Evolutionary conservation across 345 rosid genomes (phyloP), one percentile per base, ranked within the genome.

Genomic region (Citrus hindsii): DNA sequence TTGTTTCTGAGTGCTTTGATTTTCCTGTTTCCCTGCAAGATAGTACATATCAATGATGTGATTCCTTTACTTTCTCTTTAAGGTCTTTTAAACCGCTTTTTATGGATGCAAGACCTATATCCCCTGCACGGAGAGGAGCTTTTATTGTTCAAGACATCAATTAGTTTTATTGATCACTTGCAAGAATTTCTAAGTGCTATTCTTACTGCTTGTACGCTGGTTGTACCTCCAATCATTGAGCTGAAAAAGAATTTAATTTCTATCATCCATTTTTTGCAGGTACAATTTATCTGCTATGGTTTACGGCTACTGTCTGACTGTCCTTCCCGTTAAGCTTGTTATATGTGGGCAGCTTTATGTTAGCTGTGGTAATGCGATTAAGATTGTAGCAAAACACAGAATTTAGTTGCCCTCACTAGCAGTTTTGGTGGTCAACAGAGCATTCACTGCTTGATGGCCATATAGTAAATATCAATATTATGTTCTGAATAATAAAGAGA

Each of bases 11-110:
- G 69, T 33, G 25, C 10, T 40, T 28, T 64, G 13, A 63, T 67
- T 72, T 63, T 80, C 53, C 51, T 56, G 64, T 75, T 67, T n/a
- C 28, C 67, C 63, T 77, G 40, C 69, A 71, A 28, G 59, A 59
- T 69, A 67, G 69, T 76, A 30, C 25, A 66, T 48, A n/a, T 9
- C 58, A 59, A 69, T 81, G 73, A 77, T 25, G 30, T 58, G 16
- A 72, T 76, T 75, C 72, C 58, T 59, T 79, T 79, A 22, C 71
- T 82, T 69, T 74, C 60, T 70, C 75, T 68, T 33, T 67, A 64
- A 96, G 99, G 99, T 84, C 91, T 96, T 81, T 78, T 94, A 71
- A 94, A 96, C 81, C 94, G 99, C 75, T 92, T 91, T 87, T 27
- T 81, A 40, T 94, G 99, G 99, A 92, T 96, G 99, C 93, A 92